Evolutionary conservation across 2,329 filamentous ascomycete genomes (phyloP), one percentile per base, ranked within the genome.

Genomic region (Periconia sp.): DNA sequence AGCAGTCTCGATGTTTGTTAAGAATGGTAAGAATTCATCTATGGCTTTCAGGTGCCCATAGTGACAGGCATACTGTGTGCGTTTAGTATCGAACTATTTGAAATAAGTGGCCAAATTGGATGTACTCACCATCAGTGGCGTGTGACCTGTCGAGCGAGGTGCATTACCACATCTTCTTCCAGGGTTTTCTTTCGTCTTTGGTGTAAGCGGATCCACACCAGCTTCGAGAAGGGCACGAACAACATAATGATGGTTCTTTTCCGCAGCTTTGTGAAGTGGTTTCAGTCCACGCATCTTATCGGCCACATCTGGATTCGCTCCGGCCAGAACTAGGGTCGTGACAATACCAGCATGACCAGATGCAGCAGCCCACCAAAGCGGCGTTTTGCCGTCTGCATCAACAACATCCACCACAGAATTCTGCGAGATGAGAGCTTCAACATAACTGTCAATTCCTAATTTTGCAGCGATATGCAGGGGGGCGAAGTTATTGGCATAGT

Each of bases 231-330:
- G 57, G 1, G 62, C 49, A 15, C 49, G 54, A 3, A 74, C 62
- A 30, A 65, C 67, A 6, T 55, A 56, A 3, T 54, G 47, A 50
- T 72, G 65, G 37, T 75, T 74, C 9, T 56, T 61, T 3, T 6
- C 53, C 2, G 73, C 72, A 6, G 76, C 75, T 20, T 55, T 7
- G 48, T 78, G 72, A 1, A 79, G 53, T 6, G 76, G 71, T n/a
- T 57, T 72, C 1, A 61, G 42, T 0, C 76, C 74, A 17, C 50
- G 1, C 2, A n/a, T 2, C 7, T 42, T 47, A 1, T 60, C 50
- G 1, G 52, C 41, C 15, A 49, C 31, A 42, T 70, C 56, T 10
- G 62, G 64, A 15, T 68, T 54, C 5, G 66, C 73, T 1, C 66
- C 68, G 47, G 19, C 19, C 19, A 53, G 14, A 3, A 61, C 17